Base-by-base conservation (phyloP, 2,329 filamentous ascomycete species). In the Pseudogymnoascus sp. region DNA sequence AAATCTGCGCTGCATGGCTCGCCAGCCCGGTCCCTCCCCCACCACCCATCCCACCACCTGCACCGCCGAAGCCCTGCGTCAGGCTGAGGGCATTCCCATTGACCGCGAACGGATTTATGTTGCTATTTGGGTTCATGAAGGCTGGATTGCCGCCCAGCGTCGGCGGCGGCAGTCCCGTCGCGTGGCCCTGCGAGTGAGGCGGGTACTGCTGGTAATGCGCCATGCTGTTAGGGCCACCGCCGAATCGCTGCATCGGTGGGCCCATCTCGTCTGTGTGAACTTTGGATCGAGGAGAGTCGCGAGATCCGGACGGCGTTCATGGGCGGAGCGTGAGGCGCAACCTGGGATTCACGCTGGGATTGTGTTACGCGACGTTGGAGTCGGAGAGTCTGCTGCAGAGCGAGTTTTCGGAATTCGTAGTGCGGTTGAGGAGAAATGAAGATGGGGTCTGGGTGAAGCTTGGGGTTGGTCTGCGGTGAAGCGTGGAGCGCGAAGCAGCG, bases 1-100 rank as follows among this genome's bases (percentile, higher is more conserved):
- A 86, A 81, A 94, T 89, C 69, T 92, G 85, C 62, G 90, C 90
- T 64, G 89, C 90, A 72, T 95, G 90, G 72, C 90, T 92, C 30
- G 86, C 90, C 58, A 96, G 82, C 1, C 90, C 90, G 18, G 88
- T 87, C 61, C 77, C 76, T 21, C 78, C 79, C 59, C 77, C 75
- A 52, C 75, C 74, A 34, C 74, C 71, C 33, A 76, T 63, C 26
- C 79, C 80, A 65, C 84, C 85, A 48, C 79, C 80, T 63, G 84
- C 85, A 8, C 81, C 81, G 60, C 74, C 79, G 65, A 78, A 82
- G 64, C 75, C 81, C 63, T 78, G 82, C 57, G 79, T 81, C 61
- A 84, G 75, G 57, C 80, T 81, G 64, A 89, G 79, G 30, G 72
- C 66, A 62, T 76, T 73, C 13, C 74, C 74, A 45, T 75, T 74